These are phyloP conservation scores for Blastocystis sp. DNA, from an alignment of 352 stramenopile species.

Conservation along the genomic window DNA sequence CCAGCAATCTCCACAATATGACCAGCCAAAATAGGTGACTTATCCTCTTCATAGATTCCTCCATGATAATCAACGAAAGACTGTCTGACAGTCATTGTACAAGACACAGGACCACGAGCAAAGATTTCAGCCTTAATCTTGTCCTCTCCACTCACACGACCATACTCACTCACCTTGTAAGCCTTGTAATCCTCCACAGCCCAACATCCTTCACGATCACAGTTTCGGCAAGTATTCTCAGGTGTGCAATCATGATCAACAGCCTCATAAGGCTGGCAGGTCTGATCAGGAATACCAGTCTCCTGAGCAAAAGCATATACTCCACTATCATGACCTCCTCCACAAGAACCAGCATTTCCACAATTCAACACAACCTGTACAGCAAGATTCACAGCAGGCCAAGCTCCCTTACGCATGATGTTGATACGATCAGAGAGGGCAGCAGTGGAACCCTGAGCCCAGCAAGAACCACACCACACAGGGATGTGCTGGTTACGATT, in stretches of 20 bases:
- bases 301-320: constrained; percentile 85
- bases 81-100: constrained; percentile 79
- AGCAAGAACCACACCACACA: constrained; percentile 85
- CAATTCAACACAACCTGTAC: constrained; percentile 83
- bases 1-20: constrained; percentile 84
- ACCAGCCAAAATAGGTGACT: constrained; percentile 80
- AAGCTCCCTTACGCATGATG: constrained; percentile 81
- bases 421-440: constrained; percentile 85
- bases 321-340: constrained; percentile 76
- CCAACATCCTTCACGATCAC: constrained; percentile 73
- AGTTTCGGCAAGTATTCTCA: constrained; percentile 75
- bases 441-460: constrained; percentile 83
- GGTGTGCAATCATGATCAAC: constrained; percentile 79
- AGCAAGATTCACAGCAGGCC: constrained; percentile 81
- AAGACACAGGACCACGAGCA: constrained; percentile 83
- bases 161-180: constrained; percentile 86
- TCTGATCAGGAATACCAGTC: constrained; percentile 85
- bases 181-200: constrained; percentile 81
- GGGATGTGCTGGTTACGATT: constrained; percentile 98
- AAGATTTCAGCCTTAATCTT: constrained; percentile 87
- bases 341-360: constrained; percentile 76
- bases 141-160: constrained; percentile 79
- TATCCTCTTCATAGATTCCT: constrained; percentile 80
- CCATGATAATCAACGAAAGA: constrained; percentile 77
- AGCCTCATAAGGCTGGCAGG: constrained; percentile 84